Base-by-base conservation (phyloP, 1,284 basidiomycete genomes). In the Cystobasidium slooffiae region DNA sequence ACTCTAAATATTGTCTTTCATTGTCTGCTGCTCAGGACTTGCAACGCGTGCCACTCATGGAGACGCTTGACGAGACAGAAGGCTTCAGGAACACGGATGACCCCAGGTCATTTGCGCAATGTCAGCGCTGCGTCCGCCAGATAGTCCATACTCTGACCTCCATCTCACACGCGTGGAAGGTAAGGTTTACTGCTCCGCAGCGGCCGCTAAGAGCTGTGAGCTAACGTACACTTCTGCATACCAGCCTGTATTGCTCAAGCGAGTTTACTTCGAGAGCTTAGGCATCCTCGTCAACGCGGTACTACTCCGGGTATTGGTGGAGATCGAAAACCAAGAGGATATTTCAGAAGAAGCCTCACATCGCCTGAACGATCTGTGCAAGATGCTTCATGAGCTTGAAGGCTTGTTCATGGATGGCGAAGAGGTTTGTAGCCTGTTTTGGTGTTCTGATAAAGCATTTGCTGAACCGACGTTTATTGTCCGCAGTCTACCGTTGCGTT, bases 281-380 rank as follows among this genome's bases (percentile, higher is more conserved):
- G 96, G 96, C 7, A 83, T 86, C 18, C 82, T 97, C 12, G 88
- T 91, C 14, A 90, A 97, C 75, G 85, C 87, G 12, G 88, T 89
- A 3, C 85, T 96, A 43, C 85, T 85, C 3, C 85, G 88, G 3
- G 87, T 97, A 5, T 84, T 95, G 10, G 86, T 86, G 59, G 90
- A 92, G 78, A 87, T 98, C 14, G 84, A 95, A 58, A 88, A 88
- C 0, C 84, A 98, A 63, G 86, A 88, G 1, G 96, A 99, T 82
- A 98, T 99, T 78, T 90, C 94, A 0, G 95, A 93, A 79, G 85
- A 88, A 10, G 95, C 98, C 79, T 96, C 94, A 4, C 89, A 91
- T 77, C 86, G 89, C 58, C 83, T 99, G 44, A 90, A 90, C 78
- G 89, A 91, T 79, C 85, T 97, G 0, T 91, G 94, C 82, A 87